phyloP scores from a whole-genome alignment of 441 rosid genomes.

The Biscutella laevigata region DNA sequence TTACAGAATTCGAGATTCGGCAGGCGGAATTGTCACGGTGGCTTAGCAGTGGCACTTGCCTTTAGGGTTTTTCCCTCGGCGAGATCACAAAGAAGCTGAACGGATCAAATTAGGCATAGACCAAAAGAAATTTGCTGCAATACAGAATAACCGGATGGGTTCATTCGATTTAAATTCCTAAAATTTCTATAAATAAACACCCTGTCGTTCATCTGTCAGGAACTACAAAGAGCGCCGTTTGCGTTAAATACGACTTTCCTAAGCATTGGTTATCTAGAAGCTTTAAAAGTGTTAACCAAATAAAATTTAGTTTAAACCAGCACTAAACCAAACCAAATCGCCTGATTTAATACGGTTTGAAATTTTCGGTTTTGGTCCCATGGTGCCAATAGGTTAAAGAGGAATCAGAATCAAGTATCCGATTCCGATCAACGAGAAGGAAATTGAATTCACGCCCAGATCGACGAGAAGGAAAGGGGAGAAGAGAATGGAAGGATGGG shows the following conservation, averaged over 20 bases:
- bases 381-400: background rate
- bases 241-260: too few species aligned
- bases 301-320: too few species aligned
- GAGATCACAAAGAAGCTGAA: background rate
- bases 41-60: background rate
- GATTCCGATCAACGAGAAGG: background rate
- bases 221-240: constrained; percentile 14
- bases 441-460: background rate
- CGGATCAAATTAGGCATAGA: background rate
- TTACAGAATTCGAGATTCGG: constrained; percentile 14
- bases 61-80: constrained; percentile 24
- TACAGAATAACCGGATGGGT: background rate
- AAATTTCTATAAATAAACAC: background rate
- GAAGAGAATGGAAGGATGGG: constrained; percentile 80
- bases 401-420: constrained; percentile 1
- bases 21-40: background rate
- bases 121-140: background rate
- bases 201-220: background rate
- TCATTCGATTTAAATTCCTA: background rate
- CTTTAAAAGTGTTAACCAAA: background rate
- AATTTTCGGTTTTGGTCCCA: background rate
- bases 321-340: background rate
- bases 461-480: background rate
- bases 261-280: too few species aligned
- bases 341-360: background rate